Percentiles rank a stretch among this genome's conserved stretches.
Conservation (phyloP, 208 protist genomes). For the Crithidia brevicula region DNA sequence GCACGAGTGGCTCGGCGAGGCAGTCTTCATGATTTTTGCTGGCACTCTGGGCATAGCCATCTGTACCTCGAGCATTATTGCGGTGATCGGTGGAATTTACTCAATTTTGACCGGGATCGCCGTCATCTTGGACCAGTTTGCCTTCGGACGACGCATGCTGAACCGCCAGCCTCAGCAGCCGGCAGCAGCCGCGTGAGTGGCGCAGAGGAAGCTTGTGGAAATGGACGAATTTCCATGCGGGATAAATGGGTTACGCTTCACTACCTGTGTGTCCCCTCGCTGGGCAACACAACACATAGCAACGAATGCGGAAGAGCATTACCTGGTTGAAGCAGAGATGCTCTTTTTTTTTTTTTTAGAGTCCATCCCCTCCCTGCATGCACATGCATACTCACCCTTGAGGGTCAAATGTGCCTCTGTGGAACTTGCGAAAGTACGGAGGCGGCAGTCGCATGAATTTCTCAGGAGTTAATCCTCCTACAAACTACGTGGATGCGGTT, state of each 20-base stretch:
- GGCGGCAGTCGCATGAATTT: too few species aligned
- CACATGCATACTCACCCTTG: too few species aligned
- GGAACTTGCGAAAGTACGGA: background rate
- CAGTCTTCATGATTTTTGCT: slow-evolving; percentile 48
- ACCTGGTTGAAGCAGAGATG: background rate
- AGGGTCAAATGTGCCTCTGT: background rate
- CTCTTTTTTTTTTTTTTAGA: slow-evolving; percentile 10
- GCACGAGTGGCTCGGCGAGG: slow-evolving; percentile 36
- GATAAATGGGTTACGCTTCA: too few species aligned
- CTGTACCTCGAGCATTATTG: slow-evolving; percentile 17
- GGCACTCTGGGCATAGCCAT: slow-evolving; percentile 44
- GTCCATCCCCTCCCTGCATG: too few species aligned
- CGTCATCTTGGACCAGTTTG: slow-evolving; percentile 43
- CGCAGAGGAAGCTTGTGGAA: too few species aligned
- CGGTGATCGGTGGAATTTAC: slow-evolving; percentile 37
- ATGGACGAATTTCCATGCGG: too few species aligned
- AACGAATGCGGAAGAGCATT: background rate
- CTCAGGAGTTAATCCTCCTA: too few species aligned
- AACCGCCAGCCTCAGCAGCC: background rate
- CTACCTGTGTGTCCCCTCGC: too few species aligned
- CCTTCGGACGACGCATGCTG: slow-evolving; percentile 17
- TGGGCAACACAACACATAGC: too few species aligned
- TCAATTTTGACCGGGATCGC: slow-evolving; percentile 29
- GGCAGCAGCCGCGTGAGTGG: background rate
- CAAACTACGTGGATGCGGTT: too few species aligned